Evolutionary conservation across 371 early-diverging fungal genomes (phyloP).

Genomic region (Globomyces sp.): DNA sequence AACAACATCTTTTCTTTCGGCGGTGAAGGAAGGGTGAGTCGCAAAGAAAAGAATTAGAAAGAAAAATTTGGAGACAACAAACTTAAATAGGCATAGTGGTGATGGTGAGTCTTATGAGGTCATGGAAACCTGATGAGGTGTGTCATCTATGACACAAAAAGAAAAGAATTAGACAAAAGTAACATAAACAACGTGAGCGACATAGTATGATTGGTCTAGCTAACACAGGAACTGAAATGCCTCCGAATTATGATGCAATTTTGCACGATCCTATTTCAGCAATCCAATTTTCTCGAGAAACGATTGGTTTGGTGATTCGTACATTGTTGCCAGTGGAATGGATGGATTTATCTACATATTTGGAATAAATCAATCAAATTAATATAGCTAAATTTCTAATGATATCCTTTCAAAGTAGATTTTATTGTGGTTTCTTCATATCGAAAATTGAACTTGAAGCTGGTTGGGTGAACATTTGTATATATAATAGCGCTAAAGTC

Average conservation of each 20-base stretch:
- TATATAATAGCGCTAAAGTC: neutral
- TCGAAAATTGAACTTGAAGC: neutral
- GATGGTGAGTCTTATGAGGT: too few relatives aligned
- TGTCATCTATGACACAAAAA: too few relatives aligned
- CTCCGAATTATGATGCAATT: constrained; percentile 40
- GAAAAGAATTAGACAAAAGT: too few relatives aligned
- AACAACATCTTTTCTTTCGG: too few relatives aligned
- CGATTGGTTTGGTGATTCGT: neutral
- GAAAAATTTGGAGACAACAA: too few relatives aligned
- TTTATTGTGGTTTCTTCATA: neutral
- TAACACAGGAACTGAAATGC: neutral
- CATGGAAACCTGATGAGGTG: too few relatives aligned
- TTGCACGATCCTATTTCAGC: constrained; percentile 72
- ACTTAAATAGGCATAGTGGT: too few relatives aligned
- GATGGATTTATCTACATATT: neutral
- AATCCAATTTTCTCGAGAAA: constrained; percentile 23
- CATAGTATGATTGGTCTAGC: constrained; percentile 3
- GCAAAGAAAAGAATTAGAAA: too few relatives aligned
- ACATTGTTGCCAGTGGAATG: neutral
- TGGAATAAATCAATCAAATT: neutral
- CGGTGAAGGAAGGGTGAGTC: too few relatives aligned
- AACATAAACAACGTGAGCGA: neutral
- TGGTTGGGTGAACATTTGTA: constrained; percentile 4
- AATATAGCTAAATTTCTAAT: neutral
- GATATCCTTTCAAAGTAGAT: neutral